Conservation (phyloP, 768 basidiomycete species). For the Hirschioporus abietinus region DNA sequence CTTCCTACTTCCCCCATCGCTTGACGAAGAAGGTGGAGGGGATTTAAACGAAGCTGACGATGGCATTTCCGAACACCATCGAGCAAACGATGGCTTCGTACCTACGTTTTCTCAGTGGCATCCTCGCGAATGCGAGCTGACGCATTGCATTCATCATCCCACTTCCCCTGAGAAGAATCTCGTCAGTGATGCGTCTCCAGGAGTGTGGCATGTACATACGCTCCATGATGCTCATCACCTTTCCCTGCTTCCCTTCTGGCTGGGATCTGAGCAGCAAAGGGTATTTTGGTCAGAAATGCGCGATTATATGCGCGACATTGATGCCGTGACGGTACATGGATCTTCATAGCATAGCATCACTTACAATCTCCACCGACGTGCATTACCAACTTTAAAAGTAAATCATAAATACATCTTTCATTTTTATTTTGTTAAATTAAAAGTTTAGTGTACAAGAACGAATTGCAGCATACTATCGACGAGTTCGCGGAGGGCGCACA, state of each 20-base stretch:
- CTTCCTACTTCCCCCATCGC: conserved; percentile 1
- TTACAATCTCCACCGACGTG: neutral
- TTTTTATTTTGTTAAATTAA: neutral
- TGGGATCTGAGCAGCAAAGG: conserved; percentile 28
- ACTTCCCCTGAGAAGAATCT: neutral
- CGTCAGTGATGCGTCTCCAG: conserved; percentile 21
- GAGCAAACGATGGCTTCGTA: conserved; percentile 45
- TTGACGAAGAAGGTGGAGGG: neutral
- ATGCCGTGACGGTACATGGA: conserved; percentile 15
- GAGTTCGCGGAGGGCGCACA: neutral
- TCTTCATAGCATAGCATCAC: neutral
- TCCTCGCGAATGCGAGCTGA: conserved; percentile 38
- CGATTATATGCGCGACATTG: conserved; percentile 32
- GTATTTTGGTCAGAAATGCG: conserved; percentile 36
- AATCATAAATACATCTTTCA: neutral
- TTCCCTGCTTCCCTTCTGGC: conserved; percentile 36
- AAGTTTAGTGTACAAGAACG: neutral
- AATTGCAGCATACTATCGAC: neutral
- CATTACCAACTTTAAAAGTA: no score
- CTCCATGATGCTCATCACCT: conserved; percentile 32
- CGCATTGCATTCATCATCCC: conserved; percentile 10
- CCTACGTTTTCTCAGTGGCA: conserved; percentile 49
- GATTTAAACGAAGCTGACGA: neutral
- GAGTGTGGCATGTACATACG: conserved; percentile 37
- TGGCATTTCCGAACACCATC: conserved; percentile 22